Evolutionary conservation across 1,139 yeast species (phyloP).

Genomic region (Candida sanyaensis): DNA sequence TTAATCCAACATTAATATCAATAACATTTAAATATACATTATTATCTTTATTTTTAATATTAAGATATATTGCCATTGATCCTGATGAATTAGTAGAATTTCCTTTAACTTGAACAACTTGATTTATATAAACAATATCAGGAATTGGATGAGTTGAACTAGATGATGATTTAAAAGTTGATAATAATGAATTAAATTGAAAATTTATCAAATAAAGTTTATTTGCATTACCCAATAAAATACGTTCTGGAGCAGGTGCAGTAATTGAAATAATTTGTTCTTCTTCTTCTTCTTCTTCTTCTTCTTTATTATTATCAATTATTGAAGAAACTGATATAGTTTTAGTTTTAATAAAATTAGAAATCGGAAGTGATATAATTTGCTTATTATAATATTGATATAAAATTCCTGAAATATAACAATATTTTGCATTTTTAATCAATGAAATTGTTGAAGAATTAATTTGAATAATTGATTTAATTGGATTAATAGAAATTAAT

Average conservation of each 20-base stretch:
- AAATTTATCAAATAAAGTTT: slow-evolving; percentile 46
- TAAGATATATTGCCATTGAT: slow-evolving; percentile 46
- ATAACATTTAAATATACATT: slow-evolving; percentile 45
- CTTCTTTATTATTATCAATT: slow-evolving; percentile 15
- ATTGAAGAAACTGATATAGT: slow-evolving; percentile 23
- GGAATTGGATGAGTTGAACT: slow-evolving; percentile 16
- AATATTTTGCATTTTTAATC: slow-evolving; percentile 16
- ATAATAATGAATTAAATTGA: slow-evolving; percentile 45
- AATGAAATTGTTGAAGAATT: slow-evolving; percentile 12
- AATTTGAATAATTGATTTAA: slow-evolving; percentile 23
- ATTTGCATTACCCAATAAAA: slow-evolving; percentile 41
- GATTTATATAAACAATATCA: slow-evolving; percentile 31
- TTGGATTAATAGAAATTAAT: slow-evolving; percentile 24
- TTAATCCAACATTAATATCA: slow-evolving; percentile 67
- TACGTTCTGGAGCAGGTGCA: slow-evolving; percentile 47
- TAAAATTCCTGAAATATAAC: slow-evolving; percentile 29
- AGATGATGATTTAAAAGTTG: slow-evolving; percentile 26
- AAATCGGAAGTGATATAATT: slow-evolving; percentile 23
- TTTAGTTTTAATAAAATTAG: slow-evolving; percentile 22
- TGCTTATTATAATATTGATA: slow-evolving; percentile 25
- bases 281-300: no score
- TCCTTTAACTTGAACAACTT: slow-evolving; percentile 46
- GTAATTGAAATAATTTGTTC: slow-evolving; percentile 23
- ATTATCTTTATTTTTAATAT: slow-evolving; percentile 45
- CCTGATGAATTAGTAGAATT: slow-evolving; percentile 37